Base-by-base conservation (phyloP, 2,329 filamentous ascomycete species). In the Fusarium xylarioides region DNA sequence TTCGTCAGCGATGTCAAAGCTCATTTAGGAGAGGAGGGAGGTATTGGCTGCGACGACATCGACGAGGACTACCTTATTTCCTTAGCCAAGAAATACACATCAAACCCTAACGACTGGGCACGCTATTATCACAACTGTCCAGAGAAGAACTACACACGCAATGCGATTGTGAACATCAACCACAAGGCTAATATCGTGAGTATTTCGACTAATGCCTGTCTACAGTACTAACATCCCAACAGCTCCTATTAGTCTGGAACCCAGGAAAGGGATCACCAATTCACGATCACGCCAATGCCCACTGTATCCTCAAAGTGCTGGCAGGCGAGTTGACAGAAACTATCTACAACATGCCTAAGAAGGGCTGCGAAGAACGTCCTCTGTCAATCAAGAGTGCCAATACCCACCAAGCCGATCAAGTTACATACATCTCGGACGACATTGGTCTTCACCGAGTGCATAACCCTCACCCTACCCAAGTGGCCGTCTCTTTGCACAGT, bases 211-310 rank as follows among this genome's bases (percentile, higher is more conserved):
- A 7, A 15, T 4, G 2, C 2, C 3, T 2, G 21, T 11, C 12
- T 18, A 2, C 15, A 8, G 16, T 14, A 1, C 37, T 66, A 16
- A 66, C 28, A 7, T 7, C 10, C 10, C 0, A 1, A 2, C 21
- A 60, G 64, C 16, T 66, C 19, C 5, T 66, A 4, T 40, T 66
- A 26, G 64, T 66, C 4, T 66, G 64, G 64, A 66, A 66, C 12
- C 64, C 64, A 11, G 61, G 64, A 18, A 66, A 66, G 8, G 64
- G 52, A 16, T 66, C 64, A 10, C 64, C 61, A 3, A 66, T 66
- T 8, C 64, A 66, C 21, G 64, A 66, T 5, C 64, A 66, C 21
- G 64, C 64, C 32, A 66, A 66, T 18, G 64, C 64, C 4, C 64
- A 66, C 16, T 66, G 64, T 9, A 66, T 66, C 11, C 56, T 66